phyloP scores from a whole-genome alignment of 106 monocot genomes.

The Platanthera guangdongensis region DNA sequence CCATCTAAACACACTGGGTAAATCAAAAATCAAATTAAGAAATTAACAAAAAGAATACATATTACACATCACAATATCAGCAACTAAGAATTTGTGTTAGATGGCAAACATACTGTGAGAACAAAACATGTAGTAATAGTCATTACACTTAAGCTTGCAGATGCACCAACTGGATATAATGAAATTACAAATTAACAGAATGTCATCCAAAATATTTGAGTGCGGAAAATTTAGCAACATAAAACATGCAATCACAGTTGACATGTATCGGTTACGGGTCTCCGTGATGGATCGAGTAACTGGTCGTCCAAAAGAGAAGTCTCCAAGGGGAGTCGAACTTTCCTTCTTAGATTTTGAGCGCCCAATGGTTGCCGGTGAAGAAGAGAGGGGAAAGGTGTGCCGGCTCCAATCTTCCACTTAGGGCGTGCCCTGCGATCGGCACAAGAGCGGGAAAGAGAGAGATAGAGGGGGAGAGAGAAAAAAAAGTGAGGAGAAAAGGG shows the following conservation, averaged over 20 bases:
- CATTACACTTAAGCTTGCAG: not conserved
- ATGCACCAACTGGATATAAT: not conserved
- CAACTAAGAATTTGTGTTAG: not conserved
- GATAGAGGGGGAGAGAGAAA: no score
- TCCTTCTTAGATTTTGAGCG: no score
- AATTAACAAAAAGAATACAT: not conserved
- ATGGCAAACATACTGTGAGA: not conserved
- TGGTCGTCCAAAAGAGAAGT: no score
- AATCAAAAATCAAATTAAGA: constrained; percentile 2
- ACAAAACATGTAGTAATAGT: not conserved
- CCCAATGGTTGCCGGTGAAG: no score
- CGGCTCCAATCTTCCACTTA: no score
- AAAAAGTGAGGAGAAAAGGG: no score
- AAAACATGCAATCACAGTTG: not conserved
- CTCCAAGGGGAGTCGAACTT: no score
- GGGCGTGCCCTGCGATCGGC: no score
- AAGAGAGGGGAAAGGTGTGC: no score
- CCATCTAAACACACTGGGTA: constrained; percentile 70
- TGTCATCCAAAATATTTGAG: not conserved
- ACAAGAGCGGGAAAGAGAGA: no score
- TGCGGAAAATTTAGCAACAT: not conserved
- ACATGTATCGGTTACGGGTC: not conserved
- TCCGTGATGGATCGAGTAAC: no score
- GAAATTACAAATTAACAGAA: not conserved
- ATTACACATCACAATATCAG: not conserved